phyloP scores from a whole-genome alignment of 192 early-diverging fungal genomes.

The Mortierella hygrophila region DNA sequence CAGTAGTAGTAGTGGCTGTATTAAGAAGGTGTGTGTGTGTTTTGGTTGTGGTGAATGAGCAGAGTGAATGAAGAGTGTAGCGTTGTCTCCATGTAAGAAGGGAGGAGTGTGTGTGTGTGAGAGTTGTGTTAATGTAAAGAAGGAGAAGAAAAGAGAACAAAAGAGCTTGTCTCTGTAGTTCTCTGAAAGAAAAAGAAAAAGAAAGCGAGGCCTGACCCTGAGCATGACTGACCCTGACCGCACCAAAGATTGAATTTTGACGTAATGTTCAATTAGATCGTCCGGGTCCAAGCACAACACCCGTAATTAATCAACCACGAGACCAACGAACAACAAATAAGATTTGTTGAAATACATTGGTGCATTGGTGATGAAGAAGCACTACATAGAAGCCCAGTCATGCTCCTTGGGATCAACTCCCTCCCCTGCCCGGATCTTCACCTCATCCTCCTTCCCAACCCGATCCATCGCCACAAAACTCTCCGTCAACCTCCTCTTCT shows the following conservation, averaged over 20 bases:
- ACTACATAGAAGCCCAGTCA: not conserved
- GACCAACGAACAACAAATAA: not conserved
- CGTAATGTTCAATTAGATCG: not conserved
- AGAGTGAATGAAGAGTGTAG: not conserved
- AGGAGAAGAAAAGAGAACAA: not conserved
- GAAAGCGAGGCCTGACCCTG: not conserved
- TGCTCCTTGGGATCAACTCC: conserved; percentile 6
- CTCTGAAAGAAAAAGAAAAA: not conserved
- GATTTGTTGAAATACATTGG: no score
- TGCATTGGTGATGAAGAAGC: no score
- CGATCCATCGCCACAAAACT: conserved; percentile 10
- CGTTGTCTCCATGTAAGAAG: no score
- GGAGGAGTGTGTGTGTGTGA: not conserved
- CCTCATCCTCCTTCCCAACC: not conserved
- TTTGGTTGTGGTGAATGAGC: not conserved
- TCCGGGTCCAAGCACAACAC: no score
- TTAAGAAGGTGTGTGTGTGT: not conserved
- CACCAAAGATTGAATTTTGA: not conserved
- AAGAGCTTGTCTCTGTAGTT: not conserved
- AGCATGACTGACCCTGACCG: not conserved
- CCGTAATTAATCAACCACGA: no score
- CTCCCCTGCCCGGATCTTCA: not conserved
- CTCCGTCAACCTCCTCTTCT: conserved; percentile 24
- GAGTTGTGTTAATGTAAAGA: not conserved
- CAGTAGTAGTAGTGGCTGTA: not conserved